Base-by-base conservation (phyloP, 495 filamentous ascomycete species). In the Rusavskia elegans region DNA sequence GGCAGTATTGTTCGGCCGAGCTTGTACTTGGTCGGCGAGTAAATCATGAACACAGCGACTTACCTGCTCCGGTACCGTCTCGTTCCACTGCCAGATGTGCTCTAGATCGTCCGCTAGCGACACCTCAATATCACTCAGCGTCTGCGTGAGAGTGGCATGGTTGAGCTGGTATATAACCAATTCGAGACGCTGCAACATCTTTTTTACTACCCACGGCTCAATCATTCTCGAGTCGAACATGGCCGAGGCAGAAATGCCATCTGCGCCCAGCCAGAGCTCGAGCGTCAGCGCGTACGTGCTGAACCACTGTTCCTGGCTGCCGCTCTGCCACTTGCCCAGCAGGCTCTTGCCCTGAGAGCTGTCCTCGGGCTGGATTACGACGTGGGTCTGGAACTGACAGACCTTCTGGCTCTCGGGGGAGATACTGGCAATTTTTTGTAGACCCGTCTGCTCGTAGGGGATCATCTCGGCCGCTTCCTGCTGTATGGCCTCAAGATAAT, bases 401-500 rank as follows among this genome's bases (percentile, higher is more conserved):
- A 77, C 77, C 42, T 69, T 61, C 30, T 66, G 60, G 2, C 76
- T 70, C 27, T 76, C 75, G 0, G 65, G 48, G 36, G 68, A 71
- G 16, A 80, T 56, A 5, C 61, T 59, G 30, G 68, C 66, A 41
- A 84, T 83, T 40, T 80, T 69, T 57, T 81, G 77, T 39, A 84
- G 61, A 5, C 81, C 81, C 27, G 69, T 61, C 38, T 82, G 75
- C 59, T 85, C 70, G 57, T 70, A 72, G 0, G 76, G 66, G 3
- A 76, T 75, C 44, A 72, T 70, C 0, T 61, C 64, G 5, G 70
- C 60, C 5, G 68, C 63, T 36, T 75, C 66, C 27, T 66, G 53
- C 32, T 79, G 73, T 3, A 83, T 64, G 0, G 59, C 44, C 38
- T 68, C 58, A 9, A 81, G 61, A 54, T 56, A 57, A 4, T 69